Evolutionary conservation across 441 rosid species (phyloP), one percentile per base, ranked within the genome.

Genomic region (Brassica hybrid): DNA sequence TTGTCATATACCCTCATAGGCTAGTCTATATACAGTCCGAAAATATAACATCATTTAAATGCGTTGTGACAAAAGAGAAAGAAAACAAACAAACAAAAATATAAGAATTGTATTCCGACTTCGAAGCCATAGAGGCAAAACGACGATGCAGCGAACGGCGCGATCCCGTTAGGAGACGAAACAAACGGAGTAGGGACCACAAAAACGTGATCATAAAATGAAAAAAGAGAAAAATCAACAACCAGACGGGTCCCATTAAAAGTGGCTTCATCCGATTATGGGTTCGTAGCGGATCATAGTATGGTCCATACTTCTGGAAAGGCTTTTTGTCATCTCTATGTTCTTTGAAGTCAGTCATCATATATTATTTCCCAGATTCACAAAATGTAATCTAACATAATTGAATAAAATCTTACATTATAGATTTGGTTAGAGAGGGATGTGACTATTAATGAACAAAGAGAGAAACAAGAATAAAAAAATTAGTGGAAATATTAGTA

Each of bases 271-370:
- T 38, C 45, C 45, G 45, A 2, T 38, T 38, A 38, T 38, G 45
- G 45, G 45, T 38, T 38, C 45, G 12, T 38, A 38, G 45, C 45
- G 12, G 45, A 38, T 38, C 45, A 36, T 7, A 36, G 41, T 36
- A 36, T 36, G 41, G 41, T 36, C 41, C 41, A 36, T 36, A 11
- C 7, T 36, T 36, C 41, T 36, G 41, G 41, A 36, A 36, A 60
- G 77, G 69, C 77, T 78, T 78, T 73, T 67, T 78, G 74, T 78
- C 81, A 59, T 78, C 73, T 72, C 81, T 61, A 13, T 78, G 82
- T 79, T 73, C 65, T 62, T 73, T 9, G 14, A 61, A 48, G 30
- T 25, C 60, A 25, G 30, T 25, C 60, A 25, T 73, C 71, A 13
- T 52, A 16, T 38, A 10, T 38, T 54, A 25, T 38, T 63, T 32